These are phyloP conservation scores for Talaromyces piceae DNA, from an alignment of 2,329 filamentous ascomycete species.

Conservation along the genomic window DNA sequence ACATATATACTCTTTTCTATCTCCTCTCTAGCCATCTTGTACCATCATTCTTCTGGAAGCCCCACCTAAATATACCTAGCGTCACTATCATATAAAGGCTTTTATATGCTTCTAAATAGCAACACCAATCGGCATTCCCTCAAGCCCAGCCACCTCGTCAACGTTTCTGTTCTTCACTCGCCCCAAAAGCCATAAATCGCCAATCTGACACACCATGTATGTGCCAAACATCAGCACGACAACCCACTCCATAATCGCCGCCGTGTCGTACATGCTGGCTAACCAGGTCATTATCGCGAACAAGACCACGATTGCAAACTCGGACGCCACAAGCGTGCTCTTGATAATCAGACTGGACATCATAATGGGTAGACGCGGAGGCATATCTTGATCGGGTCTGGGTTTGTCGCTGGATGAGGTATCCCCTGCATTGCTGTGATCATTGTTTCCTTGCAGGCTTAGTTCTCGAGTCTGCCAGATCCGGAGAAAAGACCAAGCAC, in stretches of 20 bases:
- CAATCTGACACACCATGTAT: constrained; percentile 9
- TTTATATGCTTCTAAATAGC: neutral
- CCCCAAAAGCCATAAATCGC: constrained; percentile 8
- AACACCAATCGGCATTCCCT: neutral
- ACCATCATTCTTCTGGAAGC: too few species aligned
- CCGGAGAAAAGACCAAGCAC: constrained; percentile 1
- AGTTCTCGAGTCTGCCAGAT: constrained; percentile 1
- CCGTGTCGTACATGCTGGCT: constrained; percentile 3
- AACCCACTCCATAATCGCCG: constrained; percentile 8
- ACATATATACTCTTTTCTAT: too few species aligned
- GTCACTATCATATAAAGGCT: neutral
- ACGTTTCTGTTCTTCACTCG: neutral
- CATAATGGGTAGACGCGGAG: constrained; percentile 3
- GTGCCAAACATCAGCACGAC: constrained; percentile 6
- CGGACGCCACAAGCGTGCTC: constrained; percentile 1
- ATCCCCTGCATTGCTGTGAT: neutral
- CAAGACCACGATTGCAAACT: neutral
- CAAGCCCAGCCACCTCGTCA: neutral
- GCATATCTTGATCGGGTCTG: neutral
- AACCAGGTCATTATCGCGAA: constrained; percentile 8
- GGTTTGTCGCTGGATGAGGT: constrained; percentile 6
- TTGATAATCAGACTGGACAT: constrained; percentile 4
- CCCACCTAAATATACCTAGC: too few species aligned
- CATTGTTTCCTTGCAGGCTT: neutral
- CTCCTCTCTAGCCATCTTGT: too few species aligned